phyloP scores from a whole-genome alignment of 345 rosid genomes.

The Trapa incisa region DNA sequence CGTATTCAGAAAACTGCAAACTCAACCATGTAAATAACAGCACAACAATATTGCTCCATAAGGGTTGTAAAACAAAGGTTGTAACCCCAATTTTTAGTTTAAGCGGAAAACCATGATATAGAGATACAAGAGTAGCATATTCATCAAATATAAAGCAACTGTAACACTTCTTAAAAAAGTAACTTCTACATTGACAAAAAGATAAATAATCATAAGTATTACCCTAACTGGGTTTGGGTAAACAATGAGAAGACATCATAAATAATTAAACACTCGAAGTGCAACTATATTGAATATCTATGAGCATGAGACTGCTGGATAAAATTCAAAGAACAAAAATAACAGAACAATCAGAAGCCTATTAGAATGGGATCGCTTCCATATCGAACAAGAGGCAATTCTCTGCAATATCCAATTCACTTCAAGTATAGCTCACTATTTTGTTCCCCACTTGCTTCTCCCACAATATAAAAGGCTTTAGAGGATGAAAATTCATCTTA shows the following conservation, averaged over 20 bases:
- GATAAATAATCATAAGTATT: background rate
- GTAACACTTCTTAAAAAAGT: background rate
- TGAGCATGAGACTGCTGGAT: background rate
- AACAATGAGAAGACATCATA: background rate
- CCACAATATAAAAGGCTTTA: background rate
- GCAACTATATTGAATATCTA: no score
- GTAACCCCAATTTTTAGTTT: background rate
- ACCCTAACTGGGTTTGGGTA: background rate
- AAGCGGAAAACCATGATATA: background rate
- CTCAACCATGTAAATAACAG: background rate
- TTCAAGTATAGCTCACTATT: background rate
- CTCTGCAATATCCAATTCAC: background rate
- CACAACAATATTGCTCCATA: background rate
- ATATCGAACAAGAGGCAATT: background rate
- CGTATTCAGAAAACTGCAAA: conserved; percentile 51
- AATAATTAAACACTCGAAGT: background rate
- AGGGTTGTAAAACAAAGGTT: background rate
- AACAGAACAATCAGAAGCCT: background rate
- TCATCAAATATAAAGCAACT: background rate
- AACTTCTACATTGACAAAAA: no score
- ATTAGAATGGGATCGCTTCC: background rate
- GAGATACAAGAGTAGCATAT: background rate
- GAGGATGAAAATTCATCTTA: background rate
- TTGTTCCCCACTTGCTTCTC: background rate
- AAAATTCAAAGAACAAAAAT: no score